phyloP scores from a whole-genome alignment of 805 yeast species.

The Wickerhamomyces ciferrii region DNA sequence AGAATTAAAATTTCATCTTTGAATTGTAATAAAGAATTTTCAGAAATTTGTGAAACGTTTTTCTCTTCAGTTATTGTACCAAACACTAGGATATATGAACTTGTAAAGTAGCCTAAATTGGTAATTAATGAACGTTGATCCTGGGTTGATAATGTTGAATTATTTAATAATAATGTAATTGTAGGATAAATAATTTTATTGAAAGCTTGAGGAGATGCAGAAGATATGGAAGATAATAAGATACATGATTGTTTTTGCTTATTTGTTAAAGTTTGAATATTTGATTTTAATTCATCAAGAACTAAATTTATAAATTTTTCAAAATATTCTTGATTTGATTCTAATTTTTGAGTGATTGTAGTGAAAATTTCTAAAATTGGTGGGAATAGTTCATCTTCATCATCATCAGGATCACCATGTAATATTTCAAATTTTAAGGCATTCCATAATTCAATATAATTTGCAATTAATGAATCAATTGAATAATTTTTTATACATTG shows the following conservation, averaged over 20 bases:
- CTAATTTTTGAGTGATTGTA: conserved; percentile 34
- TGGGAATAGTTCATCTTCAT: conserved; percentile 35
- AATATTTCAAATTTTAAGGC: conserved; percentile 85
- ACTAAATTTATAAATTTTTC: conserved; percentile 34
- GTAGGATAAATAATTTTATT: conserved; percentile 41
- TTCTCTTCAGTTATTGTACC: conserved; percentile 17
- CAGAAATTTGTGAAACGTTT: conserved; percentile 1
- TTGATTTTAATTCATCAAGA: conserved; percentile 47
- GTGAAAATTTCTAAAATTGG: conserved; percentile 40
- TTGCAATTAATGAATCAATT: conserved; percentile 39
- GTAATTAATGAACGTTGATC: conserved; percentile 57
- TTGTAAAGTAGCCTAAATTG: conserved; percentile 53
- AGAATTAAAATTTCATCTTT: conserved; percentile 67
- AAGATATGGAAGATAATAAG: conserved; percentile 50
- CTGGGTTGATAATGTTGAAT: conserved; percentile 38
- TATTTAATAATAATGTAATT: conserved; percentile 37
- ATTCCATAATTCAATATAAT: conserved; percentile 80
- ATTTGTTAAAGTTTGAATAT: conserved; percentile 36
- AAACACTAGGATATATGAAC: conserved; percentile 42
- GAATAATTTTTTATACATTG: conserved; percentile 52
- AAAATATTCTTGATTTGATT: conserved; percentile 24
- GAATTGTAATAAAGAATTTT: conserved; percentile 36
- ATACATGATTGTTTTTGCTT: conserved; percentile 59
- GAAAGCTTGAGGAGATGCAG: conserved; percentile 40
- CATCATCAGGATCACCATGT: conserved; percentile 61